Evolutionary conservation across 2,329 filamentous ascomycete species (phyloP).

Genomic region (Sarocladium oryzae): DNA sequence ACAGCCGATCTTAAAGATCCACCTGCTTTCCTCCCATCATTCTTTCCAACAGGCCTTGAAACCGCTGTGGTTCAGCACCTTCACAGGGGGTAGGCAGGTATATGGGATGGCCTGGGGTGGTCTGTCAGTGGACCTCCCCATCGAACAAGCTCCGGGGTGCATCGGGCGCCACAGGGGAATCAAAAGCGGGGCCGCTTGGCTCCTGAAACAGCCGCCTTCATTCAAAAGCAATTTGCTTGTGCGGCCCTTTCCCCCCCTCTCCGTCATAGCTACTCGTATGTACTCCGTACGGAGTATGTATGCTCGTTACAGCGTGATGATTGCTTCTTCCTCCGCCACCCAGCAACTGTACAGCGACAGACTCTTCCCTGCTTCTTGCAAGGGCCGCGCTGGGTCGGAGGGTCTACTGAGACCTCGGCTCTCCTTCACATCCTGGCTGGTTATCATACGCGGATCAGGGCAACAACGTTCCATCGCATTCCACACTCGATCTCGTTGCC

Average conservation of each 20-base stretch:
- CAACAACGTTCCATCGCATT: not conserved
- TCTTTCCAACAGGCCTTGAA: no score
- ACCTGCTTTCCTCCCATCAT: no score
- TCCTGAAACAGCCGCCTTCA: slow-evolving; percentile 9
- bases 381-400: no score
- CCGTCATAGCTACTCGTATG: not conserved
- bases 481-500: not conserved
- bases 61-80: no score
- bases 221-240: slow-evolving; percentile 3
- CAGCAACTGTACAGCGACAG: no score
- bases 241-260: not conserved
- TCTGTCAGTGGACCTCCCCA: not conserved
- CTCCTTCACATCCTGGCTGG: not conserved
- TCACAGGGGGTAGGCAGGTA: no score
- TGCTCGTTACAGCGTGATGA: no score
- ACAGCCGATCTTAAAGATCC: not conserved
- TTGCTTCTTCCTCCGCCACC: no score
- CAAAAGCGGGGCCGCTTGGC: slow-evolving; percentile 1
- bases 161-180: slow-evolving; percentile 2
- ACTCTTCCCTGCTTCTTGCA: no score
- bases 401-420: slow-evolving; percentile 1
- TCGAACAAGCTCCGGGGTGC: slow-evolving; percentile 1
- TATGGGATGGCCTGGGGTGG: no score
- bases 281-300: not conserved
- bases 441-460: slow-evolving; percentile 1